phyloP scores from a whole-genome alignment of 2,329 filamentous ascomycete genomes.

The Emydomyces testavorans region DNA sequence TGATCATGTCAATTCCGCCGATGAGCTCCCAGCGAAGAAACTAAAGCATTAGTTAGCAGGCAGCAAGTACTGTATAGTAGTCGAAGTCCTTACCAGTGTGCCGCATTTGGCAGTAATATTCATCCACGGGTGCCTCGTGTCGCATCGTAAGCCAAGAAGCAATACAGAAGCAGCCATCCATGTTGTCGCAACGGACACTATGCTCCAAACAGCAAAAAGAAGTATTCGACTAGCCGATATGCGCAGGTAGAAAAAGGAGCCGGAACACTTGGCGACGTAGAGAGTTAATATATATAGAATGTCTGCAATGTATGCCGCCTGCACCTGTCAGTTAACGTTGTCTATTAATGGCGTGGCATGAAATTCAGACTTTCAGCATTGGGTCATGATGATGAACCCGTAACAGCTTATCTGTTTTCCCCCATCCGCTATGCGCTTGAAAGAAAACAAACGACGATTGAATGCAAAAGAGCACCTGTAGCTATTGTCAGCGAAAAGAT shows the following conservation, averaged over 20 bases:
- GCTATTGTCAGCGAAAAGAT: conserved; percentile 4
- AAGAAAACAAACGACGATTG: conserved; percentile 32
- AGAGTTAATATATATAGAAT: conserved; percentile 33
- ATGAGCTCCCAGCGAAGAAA: conserved; percentile 32
- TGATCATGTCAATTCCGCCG: conserved; percentile 32
- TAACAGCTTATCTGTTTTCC: conserved; percentile 22
- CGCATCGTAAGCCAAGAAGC: conserved; percentile 31
- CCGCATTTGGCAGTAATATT: conserved; percentile 24
- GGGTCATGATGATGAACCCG: conserved; percentile 17
- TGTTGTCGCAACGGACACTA: conserved; percentile 24
- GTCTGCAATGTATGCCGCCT: conserved; percentile 32
- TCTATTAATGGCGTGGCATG: not conserved
- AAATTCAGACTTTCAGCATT: conserved; percentile 30
- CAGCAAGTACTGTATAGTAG: not conserved
- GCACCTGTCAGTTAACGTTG: not conserved
- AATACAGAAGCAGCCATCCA: conserved; percentile 30
- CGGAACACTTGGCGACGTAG: conserved; percentile 35
- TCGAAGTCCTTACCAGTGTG: conserved; percentile 23
- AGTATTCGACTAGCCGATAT: conserved; percentile 30
- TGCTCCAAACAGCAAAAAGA: conserved; percentile 20
- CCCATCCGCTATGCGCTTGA: conserved; percentile 32
- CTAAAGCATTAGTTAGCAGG: conserved; percentile 17
- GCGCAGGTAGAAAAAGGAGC: conserved; percentile 30
- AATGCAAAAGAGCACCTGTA: conserved; percentile 26
- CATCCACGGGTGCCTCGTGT: conserved; percentile 27